Conservation (phyloP, 495 filamentous ascomycete species). For the Darksidea phi region DNA sequence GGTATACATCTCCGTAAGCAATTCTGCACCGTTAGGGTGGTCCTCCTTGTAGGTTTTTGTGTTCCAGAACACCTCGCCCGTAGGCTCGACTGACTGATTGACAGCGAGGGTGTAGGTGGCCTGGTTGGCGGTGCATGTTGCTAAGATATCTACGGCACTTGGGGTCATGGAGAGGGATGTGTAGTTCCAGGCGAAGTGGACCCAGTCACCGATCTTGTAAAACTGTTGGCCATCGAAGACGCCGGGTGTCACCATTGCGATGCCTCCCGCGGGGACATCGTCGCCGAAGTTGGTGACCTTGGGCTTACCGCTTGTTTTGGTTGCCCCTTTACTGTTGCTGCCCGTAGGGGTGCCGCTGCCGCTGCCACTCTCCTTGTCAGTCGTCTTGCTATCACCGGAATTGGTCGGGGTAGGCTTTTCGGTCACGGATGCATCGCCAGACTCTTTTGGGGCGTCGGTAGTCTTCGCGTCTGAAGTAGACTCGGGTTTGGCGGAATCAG, state of each 20-base stretch:
- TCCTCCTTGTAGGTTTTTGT: slow-evolving; percentile 62
- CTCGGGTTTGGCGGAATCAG: slow-evolving; percentile 3
- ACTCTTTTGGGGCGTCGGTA: slow-evolving; percentile 2
- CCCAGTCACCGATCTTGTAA: slow-evolving; percentile 82
- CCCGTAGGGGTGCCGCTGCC: slow-evolving; percentile 6
- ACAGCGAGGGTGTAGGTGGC: slow-evolving; percentile 64
- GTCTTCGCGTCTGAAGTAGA: not conserved
- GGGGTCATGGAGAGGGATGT: slow-evolving; percentile 79
- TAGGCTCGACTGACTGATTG: slow-evolving; percentile 61
- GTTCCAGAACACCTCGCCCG: slow-evolving; percentile 72
- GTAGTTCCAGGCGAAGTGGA: slow-evolving; percentile 95
- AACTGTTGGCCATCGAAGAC: slow-evolving; percentile 60
- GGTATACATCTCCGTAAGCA: slow-evolving; percentile 77
- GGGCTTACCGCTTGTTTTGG: slow-evolving; percentile 42
- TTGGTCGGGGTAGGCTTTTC: slow-evolving; percentile 3
- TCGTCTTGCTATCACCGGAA: slow-evolving; percentile 17
- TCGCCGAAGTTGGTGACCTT: slow-evolving; percentile 54
- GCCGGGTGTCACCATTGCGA: slow-evolving; percentile 78
- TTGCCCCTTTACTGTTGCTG: slow-evolving; percentile 30
- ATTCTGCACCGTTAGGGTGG: slow-evolving; percentile 54
- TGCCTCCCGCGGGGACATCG: slow-evolving; percentile 64
- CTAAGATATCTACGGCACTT: slow-evolving; percentile 74
- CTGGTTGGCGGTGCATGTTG: slow-evolving; percentile 68
- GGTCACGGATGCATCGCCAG: not conserved
- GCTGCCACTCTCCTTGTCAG: slow-evolving; percentile 22